Evolutionary conservation across 2,329 filamentous ascomycete genomes (phyloP), one percentile per base, ranked within the genome.

Genomic region (Exophiala spinifera): DNA sequence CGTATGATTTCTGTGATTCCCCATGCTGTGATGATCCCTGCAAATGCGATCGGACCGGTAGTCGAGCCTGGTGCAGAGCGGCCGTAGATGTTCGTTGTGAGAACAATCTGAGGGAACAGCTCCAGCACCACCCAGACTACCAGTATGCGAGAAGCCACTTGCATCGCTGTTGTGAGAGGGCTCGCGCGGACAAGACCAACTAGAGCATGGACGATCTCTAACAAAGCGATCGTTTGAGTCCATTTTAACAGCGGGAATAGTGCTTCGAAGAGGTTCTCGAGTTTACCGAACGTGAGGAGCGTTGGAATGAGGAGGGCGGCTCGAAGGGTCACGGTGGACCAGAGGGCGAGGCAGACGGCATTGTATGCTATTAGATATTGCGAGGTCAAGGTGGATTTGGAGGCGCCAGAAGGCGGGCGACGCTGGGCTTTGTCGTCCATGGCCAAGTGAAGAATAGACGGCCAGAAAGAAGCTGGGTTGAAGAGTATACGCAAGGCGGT

Each of bases 321-420:
- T 56, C 88, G 83, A 51, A 82, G 80, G 37, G 96, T 82, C 50
- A 96, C 85, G 15, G 83, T 81, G 37, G 81, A 74, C 94, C 94
- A 99, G 49, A 92, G 81, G 19, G 84, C 69, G 57, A 90, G 83
- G 49, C 86, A 95, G 61, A 86, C 67, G 65, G 84, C 79, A 74
- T 97, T 97, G 81, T 97, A 99, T 64, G 85, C 75, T 67, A 91
- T 79, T 50, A 97, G 83, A 75, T 96, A 96, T 67, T 74, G 76
- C 52, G 75, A 79, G 70, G 83, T 85, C 59, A 77, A 65, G 57
- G 74, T 73, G 49, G 74, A 75, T 31, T 46, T 19, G 14, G 36
- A 39, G 17, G 36, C 3, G 14, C 28, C 20, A 15, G 54, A 8
- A 40, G 47, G 8, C n/a, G 36, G 20, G 42, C 39, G 23, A 17